Percentiles rank a stretch among this genome's conserved stretches.
Evolutionary conservation across 805 yeast genomes (phyloP).

Genomic region (Myxozyma neglecta): DNA sequence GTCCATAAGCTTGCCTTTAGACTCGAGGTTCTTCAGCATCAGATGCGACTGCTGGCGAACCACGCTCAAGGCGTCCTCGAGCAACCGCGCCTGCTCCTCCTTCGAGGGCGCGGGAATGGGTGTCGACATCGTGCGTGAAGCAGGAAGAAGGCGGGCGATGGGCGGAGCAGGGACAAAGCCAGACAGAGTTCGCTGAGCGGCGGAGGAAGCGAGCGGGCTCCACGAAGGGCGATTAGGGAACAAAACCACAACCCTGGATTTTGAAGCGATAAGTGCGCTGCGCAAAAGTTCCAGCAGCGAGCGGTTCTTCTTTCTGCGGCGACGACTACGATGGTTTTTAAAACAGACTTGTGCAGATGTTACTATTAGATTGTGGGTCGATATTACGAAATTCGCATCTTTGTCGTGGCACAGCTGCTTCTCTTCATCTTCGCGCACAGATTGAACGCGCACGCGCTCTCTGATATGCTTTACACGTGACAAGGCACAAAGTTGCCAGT

Average conservation of each 20-base stretch:
- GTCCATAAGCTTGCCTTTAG: conserved; percentile 71
- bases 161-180: not conserved
- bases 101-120: conserved; percentile 30
- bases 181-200: conserved; percentile 1
- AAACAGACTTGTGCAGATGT: not conserved
- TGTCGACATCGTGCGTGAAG: conserved; percentile 22
- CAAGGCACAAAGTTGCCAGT: too few relatives aligned
- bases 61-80: conserved; percentile 49
- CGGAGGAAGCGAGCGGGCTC: not conserved
- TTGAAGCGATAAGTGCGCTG: conserved; percentile 1
- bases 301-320: not conserved
- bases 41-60: conserved; percentile 69
- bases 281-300: not conserved
- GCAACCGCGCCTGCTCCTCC: conserved; percentile 35
- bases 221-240: conserved; percentile 6
- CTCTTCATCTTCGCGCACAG: too few relatives aligned
- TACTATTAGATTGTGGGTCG: too few relatives aligned
- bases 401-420: too few relatives aligned
- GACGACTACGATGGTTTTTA: not conserved
- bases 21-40: conserved; percentile 75
- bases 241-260: not conserved
- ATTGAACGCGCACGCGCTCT: too few relatives aligned
- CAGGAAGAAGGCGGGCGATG: not conserved
- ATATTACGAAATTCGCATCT: too few relatives aligned
- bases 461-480: too few relatives aligned